Conservation (phyloP, 1,139 yeast species). For the Geotrichum restrictum region DNA sequence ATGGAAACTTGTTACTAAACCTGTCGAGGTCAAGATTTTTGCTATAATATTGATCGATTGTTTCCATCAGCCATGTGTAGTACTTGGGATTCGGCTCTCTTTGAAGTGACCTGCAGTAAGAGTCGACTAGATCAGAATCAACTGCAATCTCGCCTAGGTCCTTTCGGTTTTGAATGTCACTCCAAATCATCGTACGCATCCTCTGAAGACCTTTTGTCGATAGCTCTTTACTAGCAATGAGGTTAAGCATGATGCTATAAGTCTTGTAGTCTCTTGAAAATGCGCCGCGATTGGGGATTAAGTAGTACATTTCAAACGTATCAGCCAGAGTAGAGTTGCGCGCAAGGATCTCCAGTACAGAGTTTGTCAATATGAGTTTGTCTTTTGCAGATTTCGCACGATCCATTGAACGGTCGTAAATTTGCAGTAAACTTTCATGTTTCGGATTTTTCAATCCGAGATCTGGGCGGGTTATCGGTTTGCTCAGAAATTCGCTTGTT, state of each 20-base stretch:
- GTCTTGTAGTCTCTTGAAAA: conserved; percentile 12
- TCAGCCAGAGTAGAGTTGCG: neutral
- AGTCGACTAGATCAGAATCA: conserved; percentile 2
- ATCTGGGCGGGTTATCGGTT: neutral
- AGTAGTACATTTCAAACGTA: conserved; percentile 6
- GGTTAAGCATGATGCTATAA: conserved; percentile 8
- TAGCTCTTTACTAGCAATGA: neutral
- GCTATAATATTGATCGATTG: neutral
- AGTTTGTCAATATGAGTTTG: conserved; percentile 1
- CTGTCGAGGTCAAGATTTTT: neutral
- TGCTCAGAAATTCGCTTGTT: neutral
- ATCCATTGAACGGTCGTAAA: conserved; percentile 3
- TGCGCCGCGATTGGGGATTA: conserved; percentile 7
- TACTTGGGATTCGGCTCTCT: neutral
- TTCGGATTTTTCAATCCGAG: conserved; percentile 2
- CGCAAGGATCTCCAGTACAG: conserved; percentile 7
- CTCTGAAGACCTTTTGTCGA: neutral
- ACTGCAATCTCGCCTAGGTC: conserved; percentile 3
- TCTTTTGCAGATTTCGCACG: neutral
- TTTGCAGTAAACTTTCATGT: neutral
- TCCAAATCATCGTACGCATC: conserved; percentile 7
- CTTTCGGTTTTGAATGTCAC: conserved; percentile 1
- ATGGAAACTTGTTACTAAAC: neutral
- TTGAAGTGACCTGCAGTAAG: conserved; percentile 3
- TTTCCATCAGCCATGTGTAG: neutral